Conservation (phyloP, 768 basidiomycete species). For the Cubamyces lactineus region DNA sequence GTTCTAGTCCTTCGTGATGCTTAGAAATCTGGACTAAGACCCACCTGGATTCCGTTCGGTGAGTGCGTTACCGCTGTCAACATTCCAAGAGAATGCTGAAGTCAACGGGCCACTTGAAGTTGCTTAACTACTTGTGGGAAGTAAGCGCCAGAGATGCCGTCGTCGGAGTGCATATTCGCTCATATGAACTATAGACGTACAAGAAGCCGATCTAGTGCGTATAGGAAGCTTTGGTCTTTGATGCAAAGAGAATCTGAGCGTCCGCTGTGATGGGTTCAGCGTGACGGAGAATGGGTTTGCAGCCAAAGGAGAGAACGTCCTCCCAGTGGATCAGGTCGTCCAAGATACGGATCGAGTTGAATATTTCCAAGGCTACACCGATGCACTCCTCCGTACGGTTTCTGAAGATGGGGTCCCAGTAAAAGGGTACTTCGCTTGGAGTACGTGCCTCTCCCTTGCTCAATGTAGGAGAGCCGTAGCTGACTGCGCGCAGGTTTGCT, state of each 20-base stretch:
- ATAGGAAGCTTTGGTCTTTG: too few species aligned
- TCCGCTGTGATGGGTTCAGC: conserved; percentile 21
- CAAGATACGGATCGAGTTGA: conserved; percentile 44
- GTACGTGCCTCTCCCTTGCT: conserved; percentile 28
- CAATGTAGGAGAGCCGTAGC: not conserved
- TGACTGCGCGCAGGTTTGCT: conserved; percentile 35
- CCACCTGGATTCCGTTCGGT: conserved; percentile 42
- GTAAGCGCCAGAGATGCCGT: conserved; percentile 25
- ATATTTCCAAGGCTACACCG: conserved; percentile 43
- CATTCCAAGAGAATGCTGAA: not conserved
- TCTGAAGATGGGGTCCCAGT: conserved; percentile 41
- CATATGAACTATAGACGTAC: conserved; percentile 35
- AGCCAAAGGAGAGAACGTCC: conserved; percentile 42
- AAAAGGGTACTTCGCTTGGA: conserved; percentile 46
- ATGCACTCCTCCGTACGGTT: conserved; percentile 43
- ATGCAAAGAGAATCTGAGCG: too few species aligned
- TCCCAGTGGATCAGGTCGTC: conserved; percentile 39
- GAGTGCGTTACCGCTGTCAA: conserved; percentile 3
- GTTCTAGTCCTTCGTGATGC: not conserved
- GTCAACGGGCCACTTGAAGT: conserved; percentile 14
- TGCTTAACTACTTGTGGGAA: conserved; percentile 46
- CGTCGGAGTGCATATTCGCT: not conserved
- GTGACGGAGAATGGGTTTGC: conserved; percentile 52
- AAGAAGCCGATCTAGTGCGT: conserved; percentile 41
- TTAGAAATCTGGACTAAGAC: conserved; percentile 25